Percentiles rank a stretch among this genome's conserved stretches.
These are phyloP conservation scores for Anthracocystis panici-leucophaei DNA, from an alignment of 1,284 basidiomycete species.

Conservation along the genomic window DNA sequence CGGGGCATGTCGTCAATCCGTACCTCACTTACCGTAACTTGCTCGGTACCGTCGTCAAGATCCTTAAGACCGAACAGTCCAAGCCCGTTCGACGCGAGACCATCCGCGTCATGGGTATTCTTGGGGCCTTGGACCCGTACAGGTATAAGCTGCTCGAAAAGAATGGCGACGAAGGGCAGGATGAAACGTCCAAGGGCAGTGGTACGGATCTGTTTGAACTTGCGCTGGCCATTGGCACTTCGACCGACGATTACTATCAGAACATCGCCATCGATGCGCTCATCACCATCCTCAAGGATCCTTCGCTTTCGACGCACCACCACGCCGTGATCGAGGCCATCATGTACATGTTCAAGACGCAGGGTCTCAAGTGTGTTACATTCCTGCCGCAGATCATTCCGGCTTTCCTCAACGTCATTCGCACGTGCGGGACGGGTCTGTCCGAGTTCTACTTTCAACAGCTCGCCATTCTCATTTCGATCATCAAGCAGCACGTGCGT, in stretches of 20 bases:
- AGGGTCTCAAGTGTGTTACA: constrained; percentile 94
- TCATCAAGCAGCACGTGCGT: constrained; percentile 97
- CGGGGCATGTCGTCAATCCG: constrained; percentile 92
- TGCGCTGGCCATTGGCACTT: constrained; percentile 72
- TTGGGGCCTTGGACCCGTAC: constrained; percentile 98
- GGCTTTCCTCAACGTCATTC: constrained; percentile 90
- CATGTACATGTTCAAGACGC: constrained; percentile 99
- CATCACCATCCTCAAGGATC: constrained; percentile 83
- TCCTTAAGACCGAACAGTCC: constrained; percentile 85
- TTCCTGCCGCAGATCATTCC: constrained; percentile 97
- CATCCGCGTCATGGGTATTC: constrained; percentile 92
- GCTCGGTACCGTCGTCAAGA: constrained; percentile 85
- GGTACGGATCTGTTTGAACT: constrained; percentile 75
- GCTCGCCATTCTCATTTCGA: constrained; percentile 92
- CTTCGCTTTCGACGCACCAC: constrained; percentile 74
- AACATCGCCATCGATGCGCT: constrained; percentile 93
- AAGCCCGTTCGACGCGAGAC: constrained; percentile 81
- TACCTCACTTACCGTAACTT: constrained; percentile 91
- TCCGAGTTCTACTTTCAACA: constrained; percentile 97
- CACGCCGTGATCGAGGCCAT: constrained; percentile 92
- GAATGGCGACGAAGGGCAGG: constrained; percentile 77
- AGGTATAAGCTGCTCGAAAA: constrained; percentile 86
- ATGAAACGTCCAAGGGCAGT: constrained; percentile 71
- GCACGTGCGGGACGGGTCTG: constrained; percentile 79
- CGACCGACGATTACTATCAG: constrained; percentile 92